Conservation (phyloP, 352 stramenopile species). For the Phytopythium mirpurense region DNA sequence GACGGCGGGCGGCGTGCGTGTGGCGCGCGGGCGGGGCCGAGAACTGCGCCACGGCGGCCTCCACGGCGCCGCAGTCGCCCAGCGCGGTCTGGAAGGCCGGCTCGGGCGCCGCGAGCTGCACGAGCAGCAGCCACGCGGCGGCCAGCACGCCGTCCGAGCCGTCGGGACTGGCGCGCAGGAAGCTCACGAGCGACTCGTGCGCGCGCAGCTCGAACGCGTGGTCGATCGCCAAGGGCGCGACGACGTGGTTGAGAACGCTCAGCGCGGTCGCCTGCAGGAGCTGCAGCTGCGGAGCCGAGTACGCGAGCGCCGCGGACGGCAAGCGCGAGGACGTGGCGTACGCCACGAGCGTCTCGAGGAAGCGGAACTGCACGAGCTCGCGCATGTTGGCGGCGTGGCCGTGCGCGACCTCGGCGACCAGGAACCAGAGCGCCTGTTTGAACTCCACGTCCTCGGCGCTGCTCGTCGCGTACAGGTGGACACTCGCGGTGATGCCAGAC, state of each 20-base stretch:
- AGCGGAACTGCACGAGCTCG: constrained; percentile 64
- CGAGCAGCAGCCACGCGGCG: constrained; percentile 48
- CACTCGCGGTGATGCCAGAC: constrained; percentile 44
- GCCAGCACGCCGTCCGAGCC: constrained; percentile 33
- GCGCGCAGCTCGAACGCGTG: constrained; percentile 55
- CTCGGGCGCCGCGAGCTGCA: constrained; percentile 30
- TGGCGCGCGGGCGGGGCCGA: constrained; percentile 33
- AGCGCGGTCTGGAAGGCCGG: constrained; percentile 40
- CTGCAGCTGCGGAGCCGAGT: constrained; percentile 42
- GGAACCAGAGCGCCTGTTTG: constrained; percentile 71
- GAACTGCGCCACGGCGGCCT: constrained; percentile 49
- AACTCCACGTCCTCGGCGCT: constrained; percentile 78
- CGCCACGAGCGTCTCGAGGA: constrained; percentile 50
- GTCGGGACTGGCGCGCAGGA: constrained; percentile 28
- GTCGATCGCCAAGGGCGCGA: constrained; percentile 36
- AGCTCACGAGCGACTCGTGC: constrained; percentile 43
- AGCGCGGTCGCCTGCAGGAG: constrained; percentile 53
- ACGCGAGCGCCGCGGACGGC: constrained; percentile 19
- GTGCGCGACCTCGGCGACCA: constrained; percentile 48
- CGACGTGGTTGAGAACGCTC: constrained; percentile 48
- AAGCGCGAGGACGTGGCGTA: constrained; percentile 32
- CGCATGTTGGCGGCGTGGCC: constrained; percentile 46
- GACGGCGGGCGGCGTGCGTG: constrained; percentile 59
- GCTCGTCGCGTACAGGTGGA: constrained; percentile 58
- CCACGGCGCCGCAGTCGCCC: constrained; percentile 37